These are phyloP conservation scores for Phytophthora foliorum DNA, from an alignment of 352 stramenopile genomes.

Conservation along the genomic window DNA sequence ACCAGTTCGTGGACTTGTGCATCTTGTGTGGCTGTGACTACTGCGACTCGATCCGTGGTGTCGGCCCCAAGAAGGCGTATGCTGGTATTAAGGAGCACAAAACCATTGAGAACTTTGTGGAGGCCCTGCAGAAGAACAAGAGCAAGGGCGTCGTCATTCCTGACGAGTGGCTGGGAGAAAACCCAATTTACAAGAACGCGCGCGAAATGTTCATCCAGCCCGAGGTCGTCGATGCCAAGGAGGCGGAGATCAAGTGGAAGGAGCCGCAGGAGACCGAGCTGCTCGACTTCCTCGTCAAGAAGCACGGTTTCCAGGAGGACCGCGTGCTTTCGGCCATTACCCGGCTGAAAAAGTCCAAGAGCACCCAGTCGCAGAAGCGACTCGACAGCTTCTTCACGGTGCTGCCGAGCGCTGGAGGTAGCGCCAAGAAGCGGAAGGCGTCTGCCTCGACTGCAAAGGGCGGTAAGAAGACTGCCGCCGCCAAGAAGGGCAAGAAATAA, in stretches of 20 bases:
- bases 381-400: conserved; percentile 98
- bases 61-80: conserved; percentile 98
- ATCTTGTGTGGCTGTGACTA: conserved; percentile 99
- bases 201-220: conserved; percentile 94
- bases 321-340: conserved; percentile 95
- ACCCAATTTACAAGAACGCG: conserved; percentile 94
- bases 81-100: conserved; percentile 97
- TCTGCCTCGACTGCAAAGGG: conserved; percentile 42
- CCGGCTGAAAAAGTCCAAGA: conserved; percentile 96
- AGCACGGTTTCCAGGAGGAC: conserved; percentile 97
- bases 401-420: conserved; percentile 51
- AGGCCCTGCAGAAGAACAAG: conserved; percentile 89
- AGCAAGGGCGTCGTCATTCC: conserved; percentile 87
- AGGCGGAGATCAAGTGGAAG: conserved; percentile 95
- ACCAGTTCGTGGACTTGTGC: conserved; percentile 99
- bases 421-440: conserved; percentile 73
- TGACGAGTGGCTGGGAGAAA: conserved; percentile 87
- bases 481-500: conserved; percentile 81
- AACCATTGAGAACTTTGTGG: conserved; percentile 96
- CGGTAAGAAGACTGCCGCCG: conserved; percentile 34
- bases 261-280: conserved; percentile 92
- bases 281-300: conserved; percentile 95
- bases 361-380: conserved; percentile 95
- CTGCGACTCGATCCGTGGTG: conserved; percentile 97
- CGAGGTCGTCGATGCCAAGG: conserved; percentile 69